These are phyloP conservation scores for Leishmania major DNA, from an alignment of 208 protist genomes.

Conservation along the genomic window DNA sequence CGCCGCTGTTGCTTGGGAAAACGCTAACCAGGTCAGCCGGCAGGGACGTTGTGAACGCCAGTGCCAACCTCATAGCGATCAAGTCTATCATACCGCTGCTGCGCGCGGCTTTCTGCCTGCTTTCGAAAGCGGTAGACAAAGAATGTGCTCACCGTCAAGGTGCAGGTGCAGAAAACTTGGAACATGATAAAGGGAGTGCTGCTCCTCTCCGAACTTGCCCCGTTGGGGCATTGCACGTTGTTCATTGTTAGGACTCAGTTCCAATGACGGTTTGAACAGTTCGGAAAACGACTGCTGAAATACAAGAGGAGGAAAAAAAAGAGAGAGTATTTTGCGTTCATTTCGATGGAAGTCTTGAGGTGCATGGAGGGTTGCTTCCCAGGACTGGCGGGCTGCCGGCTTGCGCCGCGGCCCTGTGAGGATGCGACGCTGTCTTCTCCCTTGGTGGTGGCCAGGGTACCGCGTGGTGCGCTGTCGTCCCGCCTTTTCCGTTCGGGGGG, in stretches of 20 bases:
- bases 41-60: conserved; percentile 17
- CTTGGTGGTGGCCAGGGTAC: too few relatives aligned
- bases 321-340: background rate
- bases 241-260: background rate
- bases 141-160: conserved; percentile 46
- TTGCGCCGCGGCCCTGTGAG: too few relatives aligned
- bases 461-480: too few relatives aligned
- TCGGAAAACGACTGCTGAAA: background rate
- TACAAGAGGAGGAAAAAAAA: background rate
- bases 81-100: conserved; percentile 73
- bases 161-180: conserved; percentile 39
- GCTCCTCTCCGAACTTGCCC: background rate
- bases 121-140: conserved; percentile 40
- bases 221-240: conserved; percentile 21
- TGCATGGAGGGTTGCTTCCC: background rate
- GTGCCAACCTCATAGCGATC: conserved; percentile 46
- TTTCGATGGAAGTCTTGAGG: background rate
- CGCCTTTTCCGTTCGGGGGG: background rate
- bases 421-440: too few relatives aligned
- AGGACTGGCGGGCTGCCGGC: background rate
- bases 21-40: background rate
- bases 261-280: background rate
- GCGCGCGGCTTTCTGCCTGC: conserved; percentile 41
- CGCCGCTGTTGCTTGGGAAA: background rate
- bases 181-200: conserved; percentile 62